phyloP scores from a whole-genome alignment of 1,284 basidiomycete genomes.

The Malassezia psittaci region DNA sequence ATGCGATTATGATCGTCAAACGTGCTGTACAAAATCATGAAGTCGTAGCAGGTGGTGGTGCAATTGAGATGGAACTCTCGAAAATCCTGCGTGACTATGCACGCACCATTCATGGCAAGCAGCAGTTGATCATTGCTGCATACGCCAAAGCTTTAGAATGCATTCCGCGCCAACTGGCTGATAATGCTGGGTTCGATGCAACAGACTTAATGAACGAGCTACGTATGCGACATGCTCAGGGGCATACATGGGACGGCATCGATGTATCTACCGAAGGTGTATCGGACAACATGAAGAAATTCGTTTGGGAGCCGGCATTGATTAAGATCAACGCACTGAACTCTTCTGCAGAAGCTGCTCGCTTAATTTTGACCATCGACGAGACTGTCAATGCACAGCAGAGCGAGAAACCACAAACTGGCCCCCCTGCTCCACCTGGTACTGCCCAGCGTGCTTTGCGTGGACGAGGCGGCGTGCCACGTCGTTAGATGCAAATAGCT shows the following conservation, averaged over 20 bases:
- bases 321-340: slow-evolving; percentile 92
- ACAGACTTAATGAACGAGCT: slow-evolving; percentile 96
- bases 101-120: slow-evolving; percentile 86
- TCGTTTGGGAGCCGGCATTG: slow-evolving; percentile 95
- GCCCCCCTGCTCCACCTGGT: slow-evolving; percentile 36
- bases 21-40: slow-evolving; percentile 89
- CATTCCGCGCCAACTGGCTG: slow-evolving; percentile 94
- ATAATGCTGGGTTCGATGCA: slow-evolving; percentile 95
- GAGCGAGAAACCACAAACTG: slow-evolving; percentile 31
- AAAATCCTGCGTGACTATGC: slow-evolving; percentile 82
- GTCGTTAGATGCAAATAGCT: slow-evolving; percentile 8
- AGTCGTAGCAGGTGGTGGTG: slow-evolving; percentile 94
- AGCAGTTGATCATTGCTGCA: slow-evolving; percentile 85
- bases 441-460: slow-evolving; percentile 42
- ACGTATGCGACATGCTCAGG: slow-evolving; percentile 86
- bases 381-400: slow-evolving; percentile 45
- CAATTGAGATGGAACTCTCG: slow-evolving; percentile 97
- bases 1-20: slow-evolving; percentile 99
- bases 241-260: slow-evolving; percentile 78
- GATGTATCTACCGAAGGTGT: slow-evolving; percentile 83
- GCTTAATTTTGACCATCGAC: slow-evolving; percentile 58
- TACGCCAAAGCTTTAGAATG: slow-evolving; percentile 95
- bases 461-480: slow-evolving; percentile 21
- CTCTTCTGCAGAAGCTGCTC: slow-evolving; percentile 90
- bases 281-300: slow-evolving; percentile 84